A percentile compares a stretch with the other conserved stretches of the same genome.
These are phyloP conservation scores for Pneumocystis carinii DNA, from an alignment of 1,139 yeast species.

Conservation along the genomic window DNA sequence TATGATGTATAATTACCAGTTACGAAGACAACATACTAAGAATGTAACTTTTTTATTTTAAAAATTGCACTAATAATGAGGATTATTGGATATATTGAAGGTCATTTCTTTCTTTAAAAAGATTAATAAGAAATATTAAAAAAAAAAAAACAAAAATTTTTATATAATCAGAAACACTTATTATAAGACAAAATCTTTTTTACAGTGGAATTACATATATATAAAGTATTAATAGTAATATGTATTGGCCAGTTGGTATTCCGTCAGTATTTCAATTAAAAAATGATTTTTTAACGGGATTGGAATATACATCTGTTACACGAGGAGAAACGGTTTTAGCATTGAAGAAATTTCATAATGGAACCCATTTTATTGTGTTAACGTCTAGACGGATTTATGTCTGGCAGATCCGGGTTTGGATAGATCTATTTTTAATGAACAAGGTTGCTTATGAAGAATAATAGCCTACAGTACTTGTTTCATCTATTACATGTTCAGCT, in stretches of 20 bases:
- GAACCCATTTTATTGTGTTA: neutral
- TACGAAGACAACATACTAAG: too few species aligned
- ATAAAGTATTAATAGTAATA: neutral
- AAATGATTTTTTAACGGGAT: neutral
- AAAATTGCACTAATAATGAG: too few species aligned
- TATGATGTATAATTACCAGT: too few species aligned
- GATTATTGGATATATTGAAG: too few species aligned
- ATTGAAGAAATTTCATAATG: neutral
- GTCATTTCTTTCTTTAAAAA: too few species aligned
- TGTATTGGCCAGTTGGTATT: constrained; percentile 1
- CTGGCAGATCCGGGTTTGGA: neutral
- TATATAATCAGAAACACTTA: too few species aligned
- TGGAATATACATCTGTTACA: neutral
- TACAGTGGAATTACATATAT: neutral
- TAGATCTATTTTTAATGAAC: neutral
- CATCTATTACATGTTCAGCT: constrained; percentile 21
- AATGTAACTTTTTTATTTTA: too few species aligned
- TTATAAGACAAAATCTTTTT: too few species aligned
- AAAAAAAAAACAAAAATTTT: too few species aligned
- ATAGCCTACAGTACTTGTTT: constrained; percentile 15
- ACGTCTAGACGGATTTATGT: neutral
- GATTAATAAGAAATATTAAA: too few species aligned
- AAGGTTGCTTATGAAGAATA: neutral
- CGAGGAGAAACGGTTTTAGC: neutral
- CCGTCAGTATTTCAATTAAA: neutral